These are phyloP conservation scores for Arthrobotrys musiformis DNA, from an alignment of 2,329 filamentous ascomycete genomes.

Conservation along the genomic window DNA sequence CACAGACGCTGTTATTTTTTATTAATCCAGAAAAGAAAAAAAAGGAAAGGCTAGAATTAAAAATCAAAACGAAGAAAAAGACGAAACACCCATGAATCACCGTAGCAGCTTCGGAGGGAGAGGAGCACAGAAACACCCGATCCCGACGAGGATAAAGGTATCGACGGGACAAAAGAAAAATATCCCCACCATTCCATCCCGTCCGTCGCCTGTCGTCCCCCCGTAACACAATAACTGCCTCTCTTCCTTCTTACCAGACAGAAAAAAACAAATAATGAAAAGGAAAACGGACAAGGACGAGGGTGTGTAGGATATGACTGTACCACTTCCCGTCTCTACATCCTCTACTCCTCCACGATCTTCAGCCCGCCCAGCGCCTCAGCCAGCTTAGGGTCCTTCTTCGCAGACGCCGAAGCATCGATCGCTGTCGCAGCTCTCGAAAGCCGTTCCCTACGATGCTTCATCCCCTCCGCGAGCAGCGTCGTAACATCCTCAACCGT, in stretches of 20 bases:
- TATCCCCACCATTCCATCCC: slow-evolving; percentile 7
- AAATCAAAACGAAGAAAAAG: background rate
- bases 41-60: background rate
- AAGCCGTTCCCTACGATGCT: slow-evolving; percentile 52
- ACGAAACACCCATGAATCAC: background rate
- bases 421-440: slow-evolving; percentile 39
- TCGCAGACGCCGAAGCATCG: slow-evolving; percentile 1
- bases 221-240: slow-evolving; percentile 9
- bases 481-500: slow-evolving; percentile 52
- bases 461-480: slow-evolving; percentile 53
- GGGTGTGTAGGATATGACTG: background rate
- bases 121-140: slow-evolving; percentile 1
- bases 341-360: slow-evolving; percentile 32
- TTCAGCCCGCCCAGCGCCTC: slow-evolving; percentile 36
- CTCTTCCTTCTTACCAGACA: too few relatives aligned
- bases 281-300: background rate
- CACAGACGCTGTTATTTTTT: background rate
- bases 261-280: background rate
- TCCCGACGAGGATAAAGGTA: slow-evolving; percentile 3
- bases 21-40: too few relatives aligned
- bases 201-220: slow-evolving; percentile 3
- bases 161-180: background rate
- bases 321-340: slow-evolving; percentile 18
- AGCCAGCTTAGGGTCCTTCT: slow-evolving; percentile 27
- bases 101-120: background rate